Evolutionary conservation across 2,329 filamentous ascomycete species (phyloP), one percentile per base, ranked within the genome.

Genomic region (Hymenoscyphus fructigenus): DNA sequence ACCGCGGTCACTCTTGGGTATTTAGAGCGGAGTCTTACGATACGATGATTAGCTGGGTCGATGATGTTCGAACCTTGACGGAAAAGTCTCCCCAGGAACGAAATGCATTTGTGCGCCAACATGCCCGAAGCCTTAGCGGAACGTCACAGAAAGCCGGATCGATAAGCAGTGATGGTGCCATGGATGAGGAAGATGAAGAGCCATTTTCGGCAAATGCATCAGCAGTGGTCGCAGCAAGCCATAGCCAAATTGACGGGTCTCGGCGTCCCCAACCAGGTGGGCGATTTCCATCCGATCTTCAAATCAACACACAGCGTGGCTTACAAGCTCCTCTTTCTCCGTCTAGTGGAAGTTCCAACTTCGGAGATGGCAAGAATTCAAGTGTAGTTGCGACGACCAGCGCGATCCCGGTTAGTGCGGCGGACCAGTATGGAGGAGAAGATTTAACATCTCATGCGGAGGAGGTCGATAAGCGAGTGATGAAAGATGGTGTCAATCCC

Each of bases 271-370:
- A 91, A 85, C 89, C 92, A 88, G 94, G 93, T 88, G 94, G 94
- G 83, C 88, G 93, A 79, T 99, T 99, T 82, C 94, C 94, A 80
- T 96, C 91, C 80, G 93, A 97, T 83, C 83, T 98, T 73, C 88
- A 93, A 81, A 85, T 96, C 77, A 91, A 93, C 78, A 82, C 84
- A 68, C 80, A 87, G 76, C 88, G 91, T 82, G 89, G 91, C 83
- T 88, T 92, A 87, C 89, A 93, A 79, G 88, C 86, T 76, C 87
- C 90, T 76, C 82, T 88, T 76, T 92, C 91, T 75, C 90, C 91
- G 67, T 91, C 91, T 83, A 96, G 91, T 83, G 87, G 88, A 78
- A 92, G 89, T 78, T 93, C 91, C 72, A 87, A 84, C 69, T 79
- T 79, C 71, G 69, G 76, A 73, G 74, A 76, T 71, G 76, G 79